These are phyloP conservation scores for Eutypella sp. DNA, from an alignment of 2,329 filamentous ascomycete genomes.

Conservation along the genomic window DNA sequence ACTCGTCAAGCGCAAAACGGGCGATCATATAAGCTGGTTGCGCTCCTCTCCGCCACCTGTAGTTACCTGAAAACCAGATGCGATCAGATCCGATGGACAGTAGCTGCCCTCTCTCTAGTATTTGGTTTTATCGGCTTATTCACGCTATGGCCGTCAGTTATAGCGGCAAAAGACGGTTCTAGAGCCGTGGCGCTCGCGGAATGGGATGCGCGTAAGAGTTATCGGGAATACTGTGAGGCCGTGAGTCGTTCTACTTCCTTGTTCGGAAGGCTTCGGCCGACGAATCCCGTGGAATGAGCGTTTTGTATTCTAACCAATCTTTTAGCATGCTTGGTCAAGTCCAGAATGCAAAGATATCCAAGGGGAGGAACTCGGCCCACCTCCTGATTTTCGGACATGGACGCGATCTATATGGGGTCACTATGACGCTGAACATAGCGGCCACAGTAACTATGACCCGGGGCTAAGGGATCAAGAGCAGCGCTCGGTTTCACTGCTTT, in stretches of 20 bases:
- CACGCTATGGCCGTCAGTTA: neutral
- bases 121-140: neutral
- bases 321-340: neutral
- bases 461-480: neutral
- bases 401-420: neutral
- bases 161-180: neutral
- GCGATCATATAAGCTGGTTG: no score
- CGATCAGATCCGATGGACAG: neutral
- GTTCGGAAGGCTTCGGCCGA: no score
- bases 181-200: neutral
- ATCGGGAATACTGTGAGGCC: neutral
- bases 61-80: no score
- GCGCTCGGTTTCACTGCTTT: neutral
- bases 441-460: neutral
- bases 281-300: no score
- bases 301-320: neutral
- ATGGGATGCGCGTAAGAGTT: neutral
- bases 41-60: no score
- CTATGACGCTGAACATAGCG: neutral
- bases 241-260: neutral
- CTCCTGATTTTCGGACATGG: neutral
- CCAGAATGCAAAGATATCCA: neutral
- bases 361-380: neutral
- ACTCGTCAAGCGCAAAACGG: no score
- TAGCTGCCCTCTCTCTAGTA: neutral